Conservation (phyloP, 495 filamentous ascomycete genomes). For the Cercophora newfieldiana region DNA sequence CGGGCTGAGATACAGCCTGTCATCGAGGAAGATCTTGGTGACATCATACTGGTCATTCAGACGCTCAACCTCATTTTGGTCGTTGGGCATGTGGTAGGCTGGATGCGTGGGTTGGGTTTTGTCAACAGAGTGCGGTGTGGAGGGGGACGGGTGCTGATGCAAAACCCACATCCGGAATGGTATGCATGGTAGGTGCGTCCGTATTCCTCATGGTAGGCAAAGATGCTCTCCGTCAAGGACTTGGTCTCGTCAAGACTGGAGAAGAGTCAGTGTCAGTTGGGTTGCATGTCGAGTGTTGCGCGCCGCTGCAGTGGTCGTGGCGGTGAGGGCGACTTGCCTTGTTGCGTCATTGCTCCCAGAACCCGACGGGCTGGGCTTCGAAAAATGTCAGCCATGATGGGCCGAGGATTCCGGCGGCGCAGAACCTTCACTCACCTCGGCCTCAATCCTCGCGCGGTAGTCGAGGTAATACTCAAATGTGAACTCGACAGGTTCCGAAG, state of each 20-base stretch:
- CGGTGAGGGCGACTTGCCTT: not conserved
- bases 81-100: constrained; percentile 24
- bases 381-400: not conserved
- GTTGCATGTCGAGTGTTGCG: too few species aligned
- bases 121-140: not conserved
- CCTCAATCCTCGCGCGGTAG: not conserved
- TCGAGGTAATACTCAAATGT: constrained; percentile 9
- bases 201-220: constrained; percentile 40
- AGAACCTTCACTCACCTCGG: not conserved
- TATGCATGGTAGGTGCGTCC: constrained; percentile 54
- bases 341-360: not conserved
- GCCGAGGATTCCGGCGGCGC: not conserved
- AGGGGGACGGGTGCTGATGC: not conserved
- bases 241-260: constrained; percentile 4
- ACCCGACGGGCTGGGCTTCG: not conserved
- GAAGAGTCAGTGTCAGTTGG: not conserved
- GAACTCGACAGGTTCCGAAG: not conserved
- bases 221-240: constrained; percentile 12
- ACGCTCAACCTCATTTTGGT: constrained; percentile 22
- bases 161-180: constrained; percentile 33
- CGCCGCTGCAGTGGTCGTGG: not conserved
- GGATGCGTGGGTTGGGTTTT: not conserved
- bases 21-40: constrained; percentile 17
- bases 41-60: constrained; percentile 10
- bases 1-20: constrained; percentile 17